These are phyloP conservation scores for Knufia fluminis DNA, from an alignment of 2,329 filamentous ascomycete genomes.

Conservation along the genomic window DNA sequence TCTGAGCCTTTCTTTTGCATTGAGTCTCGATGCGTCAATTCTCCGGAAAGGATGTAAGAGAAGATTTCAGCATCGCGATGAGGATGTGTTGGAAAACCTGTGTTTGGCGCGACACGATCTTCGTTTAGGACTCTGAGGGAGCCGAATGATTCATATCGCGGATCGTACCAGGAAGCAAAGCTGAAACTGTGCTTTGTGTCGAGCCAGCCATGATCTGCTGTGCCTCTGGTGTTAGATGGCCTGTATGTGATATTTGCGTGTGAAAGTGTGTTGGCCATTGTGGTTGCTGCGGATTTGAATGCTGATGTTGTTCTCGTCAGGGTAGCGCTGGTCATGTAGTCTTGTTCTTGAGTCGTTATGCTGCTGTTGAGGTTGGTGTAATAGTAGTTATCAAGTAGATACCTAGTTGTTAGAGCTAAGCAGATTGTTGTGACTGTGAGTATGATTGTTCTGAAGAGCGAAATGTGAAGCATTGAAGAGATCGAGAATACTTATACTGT, in stretches of 20 bases:
- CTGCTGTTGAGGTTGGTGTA: neutral
- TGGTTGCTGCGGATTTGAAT: slow-evolving; percentile 25
- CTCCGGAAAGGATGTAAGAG: slow-evolving; percentile 74
- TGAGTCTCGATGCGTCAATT: slow-evolving; percentile 78
- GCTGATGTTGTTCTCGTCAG: slow-evolving; percentile 16
- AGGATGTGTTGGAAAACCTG: slow-evolving; percentile 74
- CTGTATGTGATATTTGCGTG: slow-evolving; percentile 68
- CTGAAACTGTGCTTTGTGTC: slow-evolving; percentile 80
- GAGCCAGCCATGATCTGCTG: slow-evolving; percentile 77
- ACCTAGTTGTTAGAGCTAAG: slow-evolving; percentile 7
- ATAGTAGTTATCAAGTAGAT: slow-evolving; percentile 4
- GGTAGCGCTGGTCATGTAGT: neutral
- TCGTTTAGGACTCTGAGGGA: slow-evolving; percentile 79
- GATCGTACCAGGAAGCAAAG: slow-evolving; percentile 65
- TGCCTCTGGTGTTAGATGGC: slow-evolving; percentile 61
- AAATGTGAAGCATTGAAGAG: slow-evolving; percentile 5
- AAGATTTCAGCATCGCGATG: slow-evolving; percentile 88
- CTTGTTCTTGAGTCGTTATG: slow-evolving; percentile 3
- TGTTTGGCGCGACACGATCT: slow-evolving; percentile 65
- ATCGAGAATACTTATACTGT: slow-evolving; percentile 7
- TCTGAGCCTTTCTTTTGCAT: slow-evolving; percentile 65
- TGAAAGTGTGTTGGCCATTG: slow-evolving; percentile 50
- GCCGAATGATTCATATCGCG: slow-evolving; percentile 59
- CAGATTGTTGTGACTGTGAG: slow-evolving; percentile 6
- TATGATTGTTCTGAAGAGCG: slow-evolving; percentile 1